Percentiles rank a stretch among this genome's conserved stretches.
These are phyloP conservation scores for Huntiella bhutanensis DNA, from an alignment of 2,329 filamentous ascomycete species.

Conservation along the genomic window DNA sequence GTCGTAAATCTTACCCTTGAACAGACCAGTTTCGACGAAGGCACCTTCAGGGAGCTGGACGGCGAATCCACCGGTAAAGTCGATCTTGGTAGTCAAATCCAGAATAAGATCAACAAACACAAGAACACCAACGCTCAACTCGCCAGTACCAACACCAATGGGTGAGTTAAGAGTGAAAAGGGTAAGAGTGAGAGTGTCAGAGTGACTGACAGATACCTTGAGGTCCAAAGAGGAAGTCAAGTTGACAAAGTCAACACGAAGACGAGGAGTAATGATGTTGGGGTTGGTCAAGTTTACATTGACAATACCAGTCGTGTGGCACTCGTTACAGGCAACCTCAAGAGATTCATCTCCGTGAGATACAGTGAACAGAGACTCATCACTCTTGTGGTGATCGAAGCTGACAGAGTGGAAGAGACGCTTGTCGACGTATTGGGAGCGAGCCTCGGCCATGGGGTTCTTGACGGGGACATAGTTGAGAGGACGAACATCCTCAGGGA, in stretches of 20 bases:
- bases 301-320: conserved; percentile 31
- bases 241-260: conserved; percentile 27
- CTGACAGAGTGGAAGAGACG: conserved; percentile 12
- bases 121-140: conserved; percentile 26
- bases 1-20: conserved; percentile 26
- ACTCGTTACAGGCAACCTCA: conserved; percentile 25
- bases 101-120: conserved; percentile 34
- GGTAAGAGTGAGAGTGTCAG: conserved; percentile 30
- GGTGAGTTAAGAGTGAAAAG: conserved; percentile 27
- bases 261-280: conserved; percentile 22
- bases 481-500: conserved; percentile 4
- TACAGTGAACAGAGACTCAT: neutral
- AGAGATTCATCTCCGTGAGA: conserved; percentile 11
- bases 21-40: conserved; percentile 22
- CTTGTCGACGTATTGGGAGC: conserved; percentile 13
- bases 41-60: conserved; percentile 28
- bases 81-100: conserved; percentile 27
- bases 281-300: conserved; percentile 24
- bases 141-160: conserved; percentile 24
- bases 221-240: conserved; percentile 34
- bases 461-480: conserved; percentile 10
- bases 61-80: conserved; percentile 31
- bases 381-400: conserved; percentile 1
- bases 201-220: conserved; percentile 25
- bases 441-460: conserved; percentile 10